Evolutionary conservation across 257 asterid species (phyloP), one percentile per base, ranked within the genome.

Genomic region (Salvia hispanica): DNA sequence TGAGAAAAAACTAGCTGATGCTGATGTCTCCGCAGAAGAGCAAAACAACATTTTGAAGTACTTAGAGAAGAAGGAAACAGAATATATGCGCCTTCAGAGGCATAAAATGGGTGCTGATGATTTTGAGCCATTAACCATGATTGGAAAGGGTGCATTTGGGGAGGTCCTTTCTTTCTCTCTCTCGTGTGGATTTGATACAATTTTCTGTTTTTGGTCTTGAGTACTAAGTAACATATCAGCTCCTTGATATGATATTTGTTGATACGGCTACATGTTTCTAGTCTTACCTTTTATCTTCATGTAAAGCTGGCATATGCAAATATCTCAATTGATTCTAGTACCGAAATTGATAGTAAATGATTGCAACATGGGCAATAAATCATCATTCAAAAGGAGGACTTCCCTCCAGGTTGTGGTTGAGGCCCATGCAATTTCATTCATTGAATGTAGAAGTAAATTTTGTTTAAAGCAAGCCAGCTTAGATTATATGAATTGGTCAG

Each of bases 21-120:
- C 98, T 61, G 91, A 92, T 62, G 96, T 92, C 61, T 69, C 98
- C 37, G 89, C 84, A 77, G 98, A 92, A 78, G 98, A 92, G 82
- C 98, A 92, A 43, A 87, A 58, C 80, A 89, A 87, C 83, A 73
- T 89, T 75, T 69, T 81, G 70, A 92, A 89, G 80, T 81, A 89
- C 75, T 81, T 92, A 36, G 98, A 92, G 86, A 92, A 84, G 62
- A 92, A 89, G 76, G 98, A 92, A 81, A 92, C 95, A 54, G 96
- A 92, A 73, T 89, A 87, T 77, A 92, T 92, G 96, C 96, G 98
- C 71, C 85, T 79, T 78, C 98, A 92, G 85, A 92, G 98, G 89
- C 98, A 89, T 81, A 92, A 92, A 83, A 89, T 92, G 96, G 96
- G 98, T 40, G 85, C 95, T 74, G 98, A 92, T 77, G 98, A 92